A percentile compares a stretch with the other conserved stretches of the same genome.
phyloP scores from a whole-genome alignment of 768 basidiomycete species.

The Daedaleopsis sinensis region DNA sequence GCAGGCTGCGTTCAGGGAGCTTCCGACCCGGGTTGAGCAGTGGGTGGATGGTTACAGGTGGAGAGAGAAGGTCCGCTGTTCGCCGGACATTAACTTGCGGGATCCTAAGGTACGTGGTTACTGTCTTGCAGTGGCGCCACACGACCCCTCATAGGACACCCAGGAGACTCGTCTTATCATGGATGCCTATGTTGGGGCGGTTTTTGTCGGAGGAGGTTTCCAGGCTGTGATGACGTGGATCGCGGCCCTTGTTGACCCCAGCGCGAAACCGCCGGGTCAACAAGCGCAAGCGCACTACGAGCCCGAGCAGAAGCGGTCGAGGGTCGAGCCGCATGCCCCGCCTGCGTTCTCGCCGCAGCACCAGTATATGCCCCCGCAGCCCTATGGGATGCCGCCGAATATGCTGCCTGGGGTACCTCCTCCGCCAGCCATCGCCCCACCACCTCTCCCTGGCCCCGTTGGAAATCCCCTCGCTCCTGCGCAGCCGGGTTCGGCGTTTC shows the following conservation, averaged over 20 bases:
- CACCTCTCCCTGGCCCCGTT: slow-evolving; percentile 32
- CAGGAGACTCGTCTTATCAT: slow-evolving; percentile 63
- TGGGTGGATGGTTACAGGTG: slow-evolving; percentile 60
- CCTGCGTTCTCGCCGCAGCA: background rate
- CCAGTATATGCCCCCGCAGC: background rate
- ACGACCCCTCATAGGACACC: slow-evolving; percentile 8
- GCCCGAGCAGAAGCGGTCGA: slow-evolving; percentile 35
- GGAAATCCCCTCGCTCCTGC: slow-evolving; percentile 65
- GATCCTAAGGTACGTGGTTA: slow-evolving; percentile 37
- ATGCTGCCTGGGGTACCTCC: slow-evolving; percentile 31
- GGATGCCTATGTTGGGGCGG: slow-evolving; percentile 66
- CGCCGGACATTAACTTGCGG: slow-evolving; percentile 43
- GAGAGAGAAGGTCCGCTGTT: slow-evolving; percentile 53
- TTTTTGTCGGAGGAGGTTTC: slow-evolving; percentile 60
- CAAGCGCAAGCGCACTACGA: slow-evolving; percentile 17
- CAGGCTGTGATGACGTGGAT: slow-evolving; percentile 58
- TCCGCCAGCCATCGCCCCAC: slow-evolving; percentile 35
- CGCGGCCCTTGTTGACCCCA: slow-evolving; percentile 49
- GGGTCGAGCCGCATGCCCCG: slow-evolving; percentile 40
- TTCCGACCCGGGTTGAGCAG: slow-evolving; percentile 44
- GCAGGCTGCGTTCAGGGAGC: slow-evolving; percentile 29
- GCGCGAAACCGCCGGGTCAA: slow-evolving; percentile 14
- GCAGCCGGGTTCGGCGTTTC: slow-evolving; percentile 63
- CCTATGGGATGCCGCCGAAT: background rate
- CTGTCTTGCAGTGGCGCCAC: slow-evolving; percentile 32